Conservation (phyloP, 1,139 yeast species). For the Yamadazyma aaseri region DNA sequence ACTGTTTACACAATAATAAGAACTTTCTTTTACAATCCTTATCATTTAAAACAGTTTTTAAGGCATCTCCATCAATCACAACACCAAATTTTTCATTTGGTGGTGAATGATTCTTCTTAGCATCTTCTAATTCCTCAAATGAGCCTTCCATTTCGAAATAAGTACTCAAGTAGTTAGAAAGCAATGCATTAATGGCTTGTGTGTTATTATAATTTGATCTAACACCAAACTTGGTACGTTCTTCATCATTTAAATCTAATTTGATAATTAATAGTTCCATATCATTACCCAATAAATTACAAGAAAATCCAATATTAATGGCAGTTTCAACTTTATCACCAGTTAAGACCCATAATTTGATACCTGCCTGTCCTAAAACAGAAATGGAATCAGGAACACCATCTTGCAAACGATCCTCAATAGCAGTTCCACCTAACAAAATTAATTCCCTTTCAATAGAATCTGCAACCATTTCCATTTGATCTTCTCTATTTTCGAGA, state of each 20-base stretch:
- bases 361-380: constrained; percentile 46
- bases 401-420: constrained; percentile 51
- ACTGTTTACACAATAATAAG: constrained; percentile 83
- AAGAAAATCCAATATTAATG: constrained; percentile 50
- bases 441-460: constrained; percentile 45
- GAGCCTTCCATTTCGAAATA: constrained; percentile 68
- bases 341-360: constrained; percentile 51
- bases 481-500: constrained; percentile 41
- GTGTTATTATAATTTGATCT: constrained; percentile 18
- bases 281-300: constrained; percentile 48
- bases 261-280: constrained; percentile 46
- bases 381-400: constrained; percentile 52
- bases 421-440: constrained; percentile 52
- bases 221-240: constrained; percentile 23
- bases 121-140: constrained; percentile 54
- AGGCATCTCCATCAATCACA: constrained; percentile 90
- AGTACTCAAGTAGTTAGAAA: constrained; percentile 58
- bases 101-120: constrained; percentile 70
- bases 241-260: constrained; percentile 31
- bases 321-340: constrained; percentile 56
- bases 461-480: constrained; percentile 48
- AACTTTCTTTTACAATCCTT: constrained; percentile 62
- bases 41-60: constrained; percentile 66
- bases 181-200: constrained; percentile 46
- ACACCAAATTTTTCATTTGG: constrained; percentile 80